Base-by-base conservation (phyloP, 305 asterid species). In the Vinca major region DNA sequence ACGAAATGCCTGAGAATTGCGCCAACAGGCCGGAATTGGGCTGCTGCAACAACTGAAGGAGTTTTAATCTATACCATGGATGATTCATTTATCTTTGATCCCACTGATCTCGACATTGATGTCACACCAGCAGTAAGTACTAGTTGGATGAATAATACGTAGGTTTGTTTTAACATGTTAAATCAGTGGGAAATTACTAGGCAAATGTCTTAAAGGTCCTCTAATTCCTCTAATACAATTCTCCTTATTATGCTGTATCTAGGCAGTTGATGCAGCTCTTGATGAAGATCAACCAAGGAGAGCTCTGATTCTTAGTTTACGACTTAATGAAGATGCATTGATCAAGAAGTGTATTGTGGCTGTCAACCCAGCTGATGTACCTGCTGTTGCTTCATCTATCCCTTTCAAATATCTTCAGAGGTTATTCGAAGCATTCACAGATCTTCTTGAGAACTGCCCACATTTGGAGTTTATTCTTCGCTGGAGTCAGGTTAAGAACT, bases 41-140 rank as follows among this genome's bases (percentile, higher is more conserved):
- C 99, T 63, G 97, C 99, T 68, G 99, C 99, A 67, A 93, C 99
- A 33, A 90, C 97, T 41, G 97, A 93, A 83, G 97, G 99, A 65
- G 97, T 93, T 53, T 69, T 90, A 77, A n/a, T 93, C 62, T 93
- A 90, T 78, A 84, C 95, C 49, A 89, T 93, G 96, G 99, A 93
- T 37, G 97, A 90, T 67, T 82, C 95, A 65, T 86, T 90, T 74
- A 90, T 93, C 74, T 90, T 93, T 75, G 99, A 93, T 76, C 99
- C 99, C 68, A 93, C 99, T 20, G 99, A 93, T 82, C 96, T 93
- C 67, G 99, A 89, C 77, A 82, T 93, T 37, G 99, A 93, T 74
- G 97, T 93, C 65, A 93, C 99, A n/a, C 98, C 99, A 16, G 95
- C 90, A 85, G 98, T 92, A 77, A 81, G 81, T 72, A 61, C 53